phyloP scores from a whole-genome alignment of 331 rosid species.

The Pyracantha coccinea region DNA sequence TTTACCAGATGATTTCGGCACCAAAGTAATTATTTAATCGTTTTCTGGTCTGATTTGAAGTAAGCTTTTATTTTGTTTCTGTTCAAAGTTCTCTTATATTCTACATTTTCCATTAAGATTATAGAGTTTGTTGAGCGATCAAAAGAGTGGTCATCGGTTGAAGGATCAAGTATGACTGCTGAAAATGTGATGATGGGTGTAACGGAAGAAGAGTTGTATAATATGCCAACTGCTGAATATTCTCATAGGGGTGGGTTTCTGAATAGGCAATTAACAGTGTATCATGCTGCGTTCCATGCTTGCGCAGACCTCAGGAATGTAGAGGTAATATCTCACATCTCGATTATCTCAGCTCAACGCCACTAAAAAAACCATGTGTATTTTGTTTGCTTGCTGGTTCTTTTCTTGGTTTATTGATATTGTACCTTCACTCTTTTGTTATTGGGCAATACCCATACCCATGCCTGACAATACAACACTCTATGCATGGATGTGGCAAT shows the following conservation, averaged over 20 bases:
- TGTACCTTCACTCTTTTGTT: neutral
- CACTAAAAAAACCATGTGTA: neutral
- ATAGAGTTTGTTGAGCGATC: conserved; percentile 88
- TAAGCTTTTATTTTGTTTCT: conserved; percentile 7
- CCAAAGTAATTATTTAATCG: conserved; percentile 46
- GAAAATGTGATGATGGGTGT: conserved; percentile 86
- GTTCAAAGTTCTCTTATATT: conserved; percentile 17
- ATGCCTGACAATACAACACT: neutral
- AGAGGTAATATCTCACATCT: conserved; percentile 38
- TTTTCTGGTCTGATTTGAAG: conserved; percentile 1
- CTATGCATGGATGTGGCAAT: neutral
- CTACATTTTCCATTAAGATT: conserved; percentile 45
- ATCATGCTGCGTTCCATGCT: conserved; percentile 86
- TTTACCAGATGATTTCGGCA: conserved; percentile 66
- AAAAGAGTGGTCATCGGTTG: conserved; percentile 68
- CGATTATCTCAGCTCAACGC: conserved; percentile 2
- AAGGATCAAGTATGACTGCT: conserved; percentile 55
- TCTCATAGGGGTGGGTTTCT: conserved; percentile 54
- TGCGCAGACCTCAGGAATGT: conserved; percentile 73
- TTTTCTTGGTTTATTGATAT: neutral
- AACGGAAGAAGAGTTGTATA: conserved; percentile 84
- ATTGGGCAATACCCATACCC: neutral
- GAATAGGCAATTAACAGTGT: conserved; percentile 35
- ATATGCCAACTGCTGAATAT: conserved; percentile 83
- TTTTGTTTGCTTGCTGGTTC: neutral